Evolutionary conservation across 225 moss, liverwort and hornwort species (phyloP), one percentile per base, ranked within the genome.

Genomic region (Climacium dendroides): DNA sequence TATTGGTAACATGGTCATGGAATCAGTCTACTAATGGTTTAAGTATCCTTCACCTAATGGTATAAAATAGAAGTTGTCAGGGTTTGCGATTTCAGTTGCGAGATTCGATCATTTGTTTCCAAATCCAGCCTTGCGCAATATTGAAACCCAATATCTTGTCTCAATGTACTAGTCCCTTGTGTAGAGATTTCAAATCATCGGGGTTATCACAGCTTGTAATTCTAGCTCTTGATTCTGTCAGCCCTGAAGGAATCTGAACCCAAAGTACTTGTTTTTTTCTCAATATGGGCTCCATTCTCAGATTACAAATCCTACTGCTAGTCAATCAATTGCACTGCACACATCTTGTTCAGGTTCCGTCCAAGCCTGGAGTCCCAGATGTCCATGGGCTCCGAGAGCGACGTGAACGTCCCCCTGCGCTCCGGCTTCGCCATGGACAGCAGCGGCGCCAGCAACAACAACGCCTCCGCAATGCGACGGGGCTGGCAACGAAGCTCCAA

Each of bases 401-500:
- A 92, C 24, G 84, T 89, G 52, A 89, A 86, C n/a, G 61, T 84
- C 6, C 92, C 90, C 23, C 66, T 90, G 12, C 86, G 82, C 48
- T 71, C 87, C 24, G 69, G 75, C 28, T 90, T 88, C 86, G 50
- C 48, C 63, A 29, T 77, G n/a, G 92, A 89, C 34, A 89, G 92
- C 53, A 48, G 87, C 69, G 28, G 37, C 41, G 39, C 58, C 55
- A 34, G 61, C 64, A 48, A 48, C 47, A 41, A 63, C 61, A 29
- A 80, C 37, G 22, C 57, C 5, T 89, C 92, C 25, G 86, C 92
- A 52, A 41, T 94, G 89, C 93, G 87, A 67, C 92, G 89, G 54
- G 88, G 95, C 53, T 95, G 94, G 96, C 93, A 92, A 79, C 88
- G 90, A 83, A 89, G 97, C 81, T 96, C 95, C 6, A 94, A 89